Percentiles rank a stretch among this genome's conserved stretches.
Evolutionary conservation across 768 basidiomycete genomes (phyloP).

Genomic region (Calocybe gangraenosa): DNA sequence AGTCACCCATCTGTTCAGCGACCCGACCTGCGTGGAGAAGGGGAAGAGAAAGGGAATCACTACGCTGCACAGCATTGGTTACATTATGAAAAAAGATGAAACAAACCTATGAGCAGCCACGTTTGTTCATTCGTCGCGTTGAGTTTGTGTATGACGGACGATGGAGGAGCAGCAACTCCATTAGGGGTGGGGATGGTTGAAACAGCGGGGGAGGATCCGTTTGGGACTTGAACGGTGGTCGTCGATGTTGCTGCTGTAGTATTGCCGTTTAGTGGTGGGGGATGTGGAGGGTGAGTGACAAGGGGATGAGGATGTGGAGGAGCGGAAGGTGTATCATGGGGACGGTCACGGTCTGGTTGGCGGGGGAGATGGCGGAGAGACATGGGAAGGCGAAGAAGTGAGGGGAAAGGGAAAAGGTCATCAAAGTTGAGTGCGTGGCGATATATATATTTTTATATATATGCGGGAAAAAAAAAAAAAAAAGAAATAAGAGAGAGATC

Average conservation of each 20-base stretch:
- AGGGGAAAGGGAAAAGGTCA: constrained; percentile 45
- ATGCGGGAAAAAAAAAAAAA: constrained; percentile 14
- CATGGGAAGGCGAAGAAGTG: constrained; percentile 33
- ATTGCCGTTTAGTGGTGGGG: constrained; percentile 49
- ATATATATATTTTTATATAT: constrained; percentile 45
- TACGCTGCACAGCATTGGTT: constrained; percentile 12
- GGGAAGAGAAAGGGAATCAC: constrained; percentile 20
- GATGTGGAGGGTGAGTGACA: constrained; percentile 24
- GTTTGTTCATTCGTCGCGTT: constrained; percentile 89
- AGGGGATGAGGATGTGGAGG: constrained; percentile 32
- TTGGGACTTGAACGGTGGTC: constrained; percentile 23
- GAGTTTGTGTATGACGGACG: constrained; percentile 66
- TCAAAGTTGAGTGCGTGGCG: constrained; percentile 36
- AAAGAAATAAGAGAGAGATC: constrained; percentile 37
- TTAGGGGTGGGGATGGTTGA: constrained; percentile 30
- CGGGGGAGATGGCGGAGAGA: constrained; percentile 60
- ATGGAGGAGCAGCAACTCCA: constrained; percentile 23
- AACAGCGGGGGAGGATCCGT: constrained; percentile 47
- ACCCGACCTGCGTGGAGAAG: constrained; percentile 63
- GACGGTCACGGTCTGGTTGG: constrained; percentile 57
- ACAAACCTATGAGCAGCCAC: constrained; percentile 86
- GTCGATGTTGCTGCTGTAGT: constrained; percentile 31
- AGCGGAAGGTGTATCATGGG: constrained; percentile 51
- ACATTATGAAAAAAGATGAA: constrained; percentile 1
- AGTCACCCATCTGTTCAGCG: constrained; percentile 92